A percentile compares a stretch with the other conserved stretches of the same genome.
Conservation (phyloP, 108 stramenopile genomes). For the Nitzschia sp. region DNA sequence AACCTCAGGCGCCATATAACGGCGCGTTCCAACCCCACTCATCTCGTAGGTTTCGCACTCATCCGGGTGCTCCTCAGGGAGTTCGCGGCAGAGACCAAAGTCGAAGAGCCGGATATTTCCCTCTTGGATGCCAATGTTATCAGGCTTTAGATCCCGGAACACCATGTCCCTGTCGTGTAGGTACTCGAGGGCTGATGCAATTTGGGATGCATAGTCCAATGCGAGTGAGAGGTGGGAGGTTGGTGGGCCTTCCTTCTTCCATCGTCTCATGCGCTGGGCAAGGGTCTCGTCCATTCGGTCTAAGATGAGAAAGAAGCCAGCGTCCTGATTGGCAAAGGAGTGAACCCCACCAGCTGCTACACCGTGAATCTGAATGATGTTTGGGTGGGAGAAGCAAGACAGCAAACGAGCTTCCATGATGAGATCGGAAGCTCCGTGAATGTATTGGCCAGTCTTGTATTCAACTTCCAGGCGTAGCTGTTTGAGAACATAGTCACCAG, state of each 20-base stretch:
- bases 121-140: constrained; percentile 74
- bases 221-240: constrained; percentile 7
- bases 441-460: constrained; percentile 32
- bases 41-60: constrained; percentile 52
- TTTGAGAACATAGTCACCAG: constrained; percentile 63
- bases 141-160: constrained; percentile 74
- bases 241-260: constrained; percentile 13
- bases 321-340: constrained; percentile 28
- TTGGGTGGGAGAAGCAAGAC: constrained; percentile 62
- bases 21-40: constrained; percentile 48
- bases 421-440: constrained; percentile 61
- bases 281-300: constrained; percentile 67
- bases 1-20: constrained; percentile 51
- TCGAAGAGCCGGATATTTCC: constrained; percentile 71
- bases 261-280: constrained; percentile 31
- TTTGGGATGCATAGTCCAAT: constrained; percentile 41
- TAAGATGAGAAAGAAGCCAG: constrained; percentile 64
- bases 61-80: constrained; percentile 29
- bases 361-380: constrained; percentile 71
- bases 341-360: constrained; percentile 46
- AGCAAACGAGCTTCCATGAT: constrained; percentile 75
- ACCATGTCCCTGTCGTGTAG: constrained; percentile 66
- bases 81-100: constrained; percentile 68
- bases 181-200: constrained; percentile 68
- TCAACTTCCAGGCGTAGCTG: constrained; percentile 39